These are phyloP conservation scores for Russula brevipes DNA, from an alignment of 768 basidiomycete genomes.

Conservation along the genomic window DNA sequence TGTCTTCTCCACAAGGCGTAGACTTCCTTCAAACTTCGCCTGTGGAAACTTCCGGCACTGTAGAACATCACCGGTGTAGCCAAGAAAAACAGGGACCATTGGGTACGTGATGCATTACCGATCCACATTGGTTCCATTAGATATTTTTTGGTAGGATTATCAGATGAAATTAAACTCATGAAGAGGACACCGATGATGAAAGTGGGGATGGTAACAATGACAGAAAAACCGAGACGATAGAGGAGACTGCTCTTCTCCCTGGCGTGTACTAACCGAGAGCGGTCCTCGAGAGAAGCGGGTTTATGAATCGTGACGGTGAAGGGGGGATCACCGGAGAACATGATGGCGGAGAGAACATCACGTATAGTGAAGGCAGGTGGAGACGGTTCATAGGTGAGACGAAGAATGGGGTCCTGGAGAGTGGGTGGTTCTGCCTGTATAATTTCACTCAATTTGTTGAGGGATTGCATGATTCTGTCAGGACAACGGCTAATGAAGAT, in stretches of 20 bases:
- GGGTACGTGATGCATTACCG: slow-evolving; percentile 53
- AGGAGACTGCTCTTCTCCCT: slow-evolving; percentile 54
- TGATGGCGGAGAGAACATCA: slow-evolving; percentile 47
- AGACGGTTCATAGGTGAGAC: slow-evolving; percentile 47
- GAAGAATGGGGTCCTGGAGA: slow-evolving; percentile 42
- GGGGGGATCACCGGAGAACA: slow-evolving; percentile 37
- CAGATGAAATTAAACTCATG: slow-evolving; percentile 56
- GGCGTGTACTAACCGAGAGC: slow-evolving; percentile 50
- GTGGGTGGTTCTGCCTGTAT: slow-evolving; percentile 39
- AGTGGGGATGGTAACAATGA: slow-evolving; percentile 67
- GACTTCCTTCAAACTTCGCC: slow-evolving; percentile 51
- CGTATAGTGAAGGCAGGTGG: slow-evolving; percentile 61
- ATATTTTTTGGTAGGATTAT: slow-evolving; percentile 43
- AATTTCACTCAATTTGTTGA: slow-evolving; percentile 37
- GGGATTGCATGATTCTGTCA: slow-evolving; percentile 40
- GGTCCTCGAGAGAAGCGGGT: slow-evolving; percentile 56
- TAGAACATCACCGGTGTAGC: slow-evolving; percentile 70
- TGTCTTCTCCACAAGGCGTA: slow-evolving; percentile 51
- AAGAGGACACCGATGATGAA: slow-evolving; percentile 75
- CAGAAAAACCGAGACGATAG: slow-evolving; percentile 49
- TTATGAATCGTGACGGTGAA: slow-evolving; percentile 44
- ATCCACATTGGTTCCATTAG: slow-evolving; percentile 58
- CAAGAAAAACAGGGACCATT: slow-evolving; percentile 62
- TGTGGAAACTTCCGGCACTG: slow-evolving; percentile 53
- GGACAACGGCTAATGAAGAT: slow-evolving; percentile 47